Evolutionary conservation across 441 rosid genomes (phyloP).

Genomic region (Eugenia klotzschiana): DNA sequence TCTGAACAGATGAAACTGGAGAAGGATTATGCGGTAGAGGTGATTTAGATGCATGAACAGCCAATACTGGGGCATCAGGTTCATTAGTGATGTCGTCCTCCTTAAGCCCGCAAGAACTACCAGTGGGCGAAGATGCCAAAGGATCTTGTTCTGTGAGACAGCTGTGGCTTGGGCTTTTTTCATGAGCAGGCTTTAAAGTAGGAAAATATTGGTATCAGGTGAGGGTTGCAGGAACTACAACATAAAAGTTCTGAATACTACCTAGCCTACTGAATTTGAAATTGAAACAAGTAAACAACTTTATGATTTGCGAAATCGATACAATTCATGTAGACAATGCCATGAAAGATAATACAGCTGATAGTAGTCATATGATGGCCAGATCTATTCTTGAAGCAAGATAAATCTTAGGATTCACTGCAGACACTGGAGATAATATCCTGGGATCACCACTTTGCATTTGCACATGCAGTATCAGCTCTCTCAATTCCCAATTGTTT

Average conservation of each 20-base stretch:
- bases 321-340: not conserved
- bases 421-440: constrained; percentile 9
- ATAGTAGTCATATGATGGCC: constrained; percentile 8
- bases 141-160: constrained; percentile 6
- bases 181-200: constrained; percentile 2
- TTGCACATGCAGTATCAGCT: not conserved
- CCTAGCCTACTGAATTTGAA: not conserved
- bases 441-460: not conserved
- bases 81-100: not conserved
- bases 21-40: not conserved
- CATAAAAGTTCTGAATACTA: not conserved
- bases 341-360: constrained; percentile 12
- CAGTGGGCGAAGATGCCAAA: constrained; percentile 3
- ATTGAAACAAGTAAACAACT: not conserved
- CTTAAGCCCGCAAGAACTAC: constrained; percentile 6
- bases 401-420: constrained; percentile 7
- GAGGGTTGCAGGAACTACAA: not conserved
- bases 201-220: not conserved
- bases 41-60: not conserved
- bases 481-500: not conserved
- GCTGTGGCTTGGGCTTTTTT: constrained; percentile 9
- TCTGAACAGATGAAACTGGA: constrained; percentile 4
- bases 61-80: not conserved
- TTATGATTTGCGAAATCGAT: not conserved
- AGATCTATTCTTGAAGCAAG: not conserved